These are phyloP conservation scores for Metroxylon sagu DNA, from an alignment of 176 grass and related monocot species.

Conservation along the genomic window DNA sequence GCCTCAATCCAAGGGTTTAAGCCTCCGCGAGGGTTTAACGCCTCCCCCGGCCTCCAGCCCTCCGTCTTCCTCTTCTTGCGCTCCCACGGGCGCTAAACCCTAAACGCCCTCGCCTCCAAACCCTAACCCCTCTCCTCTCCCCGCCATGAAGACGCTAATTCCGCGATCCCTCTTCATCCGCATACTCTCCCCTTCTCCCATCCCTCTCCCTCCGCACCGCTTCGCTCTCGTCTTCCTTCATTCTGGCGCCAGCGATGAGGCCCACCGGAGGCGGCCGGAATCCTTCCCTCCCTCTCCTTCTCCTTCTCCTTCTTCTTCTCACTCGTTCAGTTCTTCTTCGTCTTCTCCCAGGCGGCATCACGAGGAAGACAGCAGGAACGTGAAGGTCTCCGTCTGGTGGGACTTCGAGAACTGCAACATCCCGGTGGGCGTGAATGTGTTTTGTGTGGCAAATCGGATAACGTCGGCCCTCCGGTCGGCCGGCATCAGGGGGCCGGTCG, in stretches of 20 bases:
- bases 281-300: background rate
- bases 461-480: conserved; percentile 52
- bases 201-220: conserved; percentile 15
- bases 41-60: background rate
- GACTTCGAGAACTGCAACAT: conserved; percentile 92
- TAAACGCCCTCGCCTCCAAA: background rate
- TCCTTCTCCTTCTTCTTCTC: background rate
- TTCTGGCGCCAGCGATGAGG: background rate
- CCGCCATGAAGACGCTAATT: conserved; percentile 25
- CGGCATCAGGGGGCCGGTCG: conserved; percentile 67
- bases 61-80: background rate
- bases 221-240: conserved; percentile 1
- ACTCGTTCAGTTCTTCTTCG: background rate
- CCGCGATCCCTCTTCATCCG: background rate
- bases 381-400: conserved; percentile 87
- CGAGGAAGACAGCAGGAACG: conserved; percentile 32
- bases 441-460: conserved; percentile 45
- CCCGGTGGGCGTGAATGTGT: conserved; percentile 46
- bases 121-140: background rate
- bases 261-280: background rate
- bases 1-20: too few species aligned
- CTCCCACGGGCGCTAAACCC: background rate
- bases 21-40: background rate
- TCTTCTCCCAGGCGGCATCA: conserved; percentile 21
- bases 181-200: background rate